These are phyloP conservation scores for Termitomyces titanicus DNA, from an alignment of 768 basidiomycete species.

Conservation along the genomic window DNA sequence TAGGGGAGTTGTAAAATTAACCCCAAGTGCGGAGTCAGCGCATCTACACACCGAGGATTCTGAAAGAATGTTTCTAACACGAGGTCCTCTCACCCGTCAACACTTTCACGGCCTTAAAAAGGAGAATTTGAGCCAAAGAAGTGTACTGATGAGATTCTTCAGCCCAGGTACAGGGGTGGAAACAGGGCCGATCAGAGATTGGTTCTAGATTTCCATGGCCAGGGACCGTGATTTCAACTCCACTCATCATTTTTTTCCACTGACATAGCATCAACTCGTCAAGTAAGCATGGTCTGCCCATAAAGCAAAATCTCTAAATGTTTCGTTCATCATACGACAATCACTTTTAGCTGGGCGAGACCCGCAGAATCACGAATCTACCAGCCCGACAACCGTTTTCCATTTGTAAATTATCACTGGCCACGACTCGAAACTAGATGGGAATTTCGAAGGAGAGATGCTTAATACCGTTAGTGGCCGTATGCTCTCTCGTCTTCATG, in stretches of 20 bases:
- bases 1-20: slow-evolving; percentile 16
- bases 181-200: slow-evolving; percentile 5
- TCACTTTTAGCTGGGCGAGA: background rate
- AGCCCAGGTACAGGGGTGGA: slow-evolving; percentile 15
- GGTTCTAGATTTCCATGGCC: slow-evolving; percentile 4
- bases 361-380: background rate
- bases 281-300: background rate
- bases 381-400: background rate
- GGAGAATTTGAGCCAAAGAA: slow-evolving; percentile 10
- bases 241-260: background rate
- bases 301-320: background rate
- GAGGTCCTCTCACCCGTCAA: slow-evolving; percentile 7
- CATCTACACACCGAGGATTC: slow-evolving; percentile 16
- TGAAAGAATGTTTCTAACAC: slow-evolving; percentile 6
- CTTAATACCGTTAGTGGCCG: background rate
- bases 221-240: slow-evolving; percentile 1
- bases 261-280: background rate
- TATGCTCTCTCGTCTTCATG: background rate
- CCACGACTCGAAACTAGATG: too few species aligned
- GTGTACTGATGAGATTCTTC: slow-evolving; percentile 2
- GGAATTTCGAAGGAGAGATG: too few species aligned
- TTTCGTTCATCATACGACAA: background rate
- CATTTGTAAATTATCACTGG: too few species aligned
- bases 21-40: slow-evolving; percentile 9
- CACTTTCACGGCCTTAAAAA: slow-evolving; percentile 5